phyloP scores from a whole-genome alignment of 202 grass and related monocot genomes.

The Setaria viridis region DNA sequence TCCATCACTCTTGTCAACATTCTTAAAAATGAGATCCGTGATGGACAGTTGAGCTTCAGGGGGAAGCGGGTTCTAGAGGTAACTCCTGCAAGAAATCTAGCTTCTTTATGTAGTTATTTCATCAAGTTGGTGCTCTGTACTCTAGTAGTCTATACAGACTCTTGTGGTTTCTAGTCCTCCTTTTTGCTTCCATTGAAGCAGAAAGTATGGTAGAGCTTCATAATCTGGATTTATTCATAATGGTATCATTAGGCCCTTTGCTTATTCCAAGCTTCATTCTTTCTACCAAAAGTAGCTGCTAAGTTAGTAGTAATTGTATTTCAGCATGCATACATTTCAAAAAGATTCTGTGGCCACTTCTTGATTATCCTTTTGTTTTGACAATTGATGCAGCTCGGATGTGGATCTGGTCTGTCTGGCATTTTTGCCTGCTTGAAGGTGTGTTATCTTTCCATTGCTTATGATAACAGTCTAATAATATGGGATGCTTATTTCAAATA shows the following conservation, averaged over 20 bases:
- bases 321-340: not conserved
- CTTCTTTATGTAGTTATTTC: constrained; percentile 25
- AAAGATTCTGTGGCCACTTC: not conserved
- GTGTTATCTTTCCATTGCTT: constrained; percentile 34
- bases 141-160: not conserved
- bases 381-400: constrained; percentile 76
- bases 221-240: constrained; percentile 16
- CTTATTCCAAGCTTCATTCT: constrained; percentile 41
- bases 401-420: constrained; percentile 83
- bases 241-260: not conserved
- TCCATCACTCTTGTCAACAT: constrained; percentile 68
- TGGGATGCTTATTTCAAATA: constrained; percentile 30
- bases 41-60: constrained; percentile 80
- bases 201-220: not conserved
- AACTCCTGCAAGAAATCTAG: constrained; percentile 32
- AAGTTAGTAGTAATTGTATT: constrained; percentile 23
- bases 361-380: constrained; percentile 40
- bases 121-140: constrained; percentile 20
- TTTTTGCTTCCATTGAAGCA: constrained; percentile 41
- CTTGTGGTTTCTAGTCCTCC: constrained; percentile 9
- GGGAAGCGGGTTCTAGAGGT: constrained; percentile 85
- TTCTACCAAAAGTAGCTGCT: constrained; percentile 23
- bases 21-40: constrained; percentile 81
- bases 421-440: constrained; percentile 97
- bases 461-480: constrained; percentile 2